Base-by-base conservation (phyloP, 768 basidiomycete genomes). In the Piloderma croceum region DNA sequence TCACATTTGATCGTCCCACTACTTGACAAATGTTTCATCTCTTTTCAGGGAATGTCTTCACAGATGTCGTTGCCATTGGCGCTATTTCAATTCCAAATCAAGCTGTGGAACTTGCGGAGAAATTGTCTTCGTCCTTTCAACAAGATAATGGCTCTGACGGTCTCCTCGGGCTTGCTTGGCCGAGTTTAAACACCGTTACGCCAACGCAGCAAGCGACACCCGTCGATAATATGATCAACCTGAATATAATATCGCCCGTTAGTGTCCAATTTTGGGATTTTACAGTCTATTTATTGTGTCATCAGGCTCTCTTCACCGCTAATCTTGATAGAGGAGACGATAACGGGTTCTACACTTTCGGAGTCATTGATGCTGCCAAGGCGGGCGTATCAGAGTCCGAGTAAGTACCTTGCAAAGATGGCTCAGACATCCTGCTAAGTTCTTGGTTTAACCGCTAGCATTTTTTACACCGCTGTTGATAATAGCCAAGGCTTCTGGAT, bases 401-500 rank as follows among this genome's bases (percentile, higher is more conserved):
- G 6, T 34, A 43, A 13, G 40, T 38, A 42, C 43, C 41, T 36
- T 49, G 32, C 21, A 24, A 37, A 7, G 27, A 18, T 21, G 10
- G 13, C n/a, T 36, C 31, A 7, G 23, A 4, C 13, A 11, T n/a
- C 3, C 34, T 22, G 24, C 6, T 10, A 12, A 31, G 37, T 6
- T 24, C 9, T 13, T 27, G 38, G 21, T 37, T n/a, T 29, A 15
- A 29, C 27, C 10, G 27, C 10, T 9, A 15, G 15, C 15, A 29
- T 49, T 34, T 36, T 39, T 33, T 38, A 29, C 31, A 31, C 34
- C 13, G 15, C 22, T 13, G 36, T 45, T 6, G 35, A 45, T 44
- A 62, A 57, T 43, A 64, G 61, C 6, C 54, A 61, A 42, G 64
- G 66, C 32, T 68, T 64, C 55, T 68, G 66, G 66, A 58, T 62